Conservation (phyloP, 1,284 basidiomycete species). For the Cryptococcus sp. region DNA sequence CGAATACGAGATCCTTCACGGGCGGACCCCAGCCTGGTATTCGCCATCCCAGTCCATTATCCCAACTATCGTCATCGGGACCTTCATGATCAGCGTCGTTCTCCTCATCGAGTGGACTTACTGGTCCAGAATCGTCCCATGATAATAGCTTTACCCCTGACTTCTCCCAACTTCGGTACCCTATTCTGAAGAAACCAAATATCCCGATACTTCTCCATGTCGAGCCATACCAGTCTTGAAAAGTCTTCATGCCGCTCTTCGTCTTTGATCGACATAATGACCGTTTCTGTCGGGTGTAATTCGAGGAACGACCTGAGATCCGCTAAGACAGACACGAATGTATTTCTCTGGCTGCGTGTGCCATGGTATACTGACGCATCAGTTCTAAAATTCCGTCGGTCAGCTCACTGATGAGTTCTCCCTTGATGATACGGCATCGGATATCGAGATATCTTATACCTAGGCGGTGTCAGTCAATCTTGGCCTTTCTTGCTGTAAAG, state of each 20-base stretch:
- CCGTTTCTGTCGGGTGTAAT: conserved; percentile 60
- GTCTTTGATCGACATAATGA: conserved; percentile 81
- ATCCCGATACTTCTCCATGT: conserved; percentile 57
- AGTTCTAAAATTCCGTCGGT: not conserved
- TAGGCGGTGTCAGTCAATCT: conserved; percentile 59
- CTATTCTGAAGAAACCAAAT: conserved; percentile 72
- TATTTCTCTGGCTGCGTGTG: conserved; percentile 61
- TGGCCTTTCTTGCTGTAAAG: conserved; percentile 51
- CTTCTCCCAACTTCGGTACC: conserved; percentile 72
- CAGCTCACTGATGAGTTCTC: conserved; percentile 45
- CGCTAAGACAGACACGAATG: conserved; percentile 62
- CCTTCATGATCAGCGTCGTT: conserved; percentile 49
- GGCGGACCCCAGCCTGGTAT: conserved; percentile 78
- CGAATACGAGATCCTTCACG: conserved; percentile 66
- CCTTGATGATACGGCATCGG: conserved; percentile 64
- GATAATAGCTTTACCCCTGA: conserved; percentile 72
- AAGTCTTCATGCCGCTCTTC: conserved; percentile 59
- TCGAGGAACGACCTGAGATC: conserved; percentile 60
- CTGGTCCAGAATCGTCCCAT: conserved; percentile 63
- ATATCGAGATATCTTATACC: conserved; percentile 78
- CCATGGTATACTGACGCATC: conserved; percentile 68
- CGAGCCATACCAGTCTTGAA: conserved; percentile 61
- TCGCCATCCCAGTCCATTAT: conserved; percentile 64
- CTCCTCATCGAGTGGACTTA: conserved; percentile 44
- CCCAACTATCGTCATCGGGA: conserved; percentile 51